Conservation (phyloP, 2,329 filamentous ascomycete genomes). For the Sclerotiophoma versabilis region DNA sequence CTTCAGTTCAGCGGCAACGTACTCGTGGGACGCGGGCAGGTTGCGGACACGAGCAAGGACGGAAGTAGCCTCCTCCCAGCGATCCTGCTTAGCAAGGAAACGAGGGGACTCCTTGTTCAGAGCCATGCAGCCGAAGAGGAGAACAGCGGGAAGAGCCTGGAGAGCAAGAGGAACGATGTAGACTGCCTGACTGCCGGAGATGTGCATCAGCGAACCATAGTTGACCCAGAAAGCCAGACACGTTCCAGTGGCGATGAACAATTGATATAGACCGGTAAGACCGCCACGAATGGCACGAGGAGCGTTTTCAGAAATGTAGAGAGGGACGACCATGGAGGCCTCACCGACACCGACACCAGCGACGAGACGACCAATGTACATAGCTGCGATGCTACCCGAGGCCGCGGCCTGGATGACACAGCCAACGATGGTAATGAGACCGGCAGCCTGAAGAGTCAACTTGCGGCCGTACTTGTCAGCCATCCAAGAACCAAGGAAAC, state of each 20-base stretch:
- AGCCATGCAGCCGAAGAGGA: constrained; percentile 67
- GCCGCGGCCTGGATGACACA: constrained; percentile 70
- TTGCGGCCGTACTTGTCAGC: constrained; percentile 65
- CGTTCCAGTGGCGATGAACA: constrained; percentile 62
- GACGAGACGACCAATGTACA: constrained; percentile 70
- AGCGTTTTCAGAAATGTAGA: constrained; percentile 68
- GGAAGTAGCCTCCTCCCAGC: constrained; percentile 68
- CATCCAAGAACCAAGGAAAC: constrained; percentile 63
- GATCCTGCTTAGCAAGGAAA: constrained; percentile 71
- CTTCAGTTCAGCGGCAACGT: constrained; percentile 47
- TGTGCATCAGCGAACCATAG: constrained; percentile 58
- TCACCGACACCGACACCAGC: constrained; percentile 61
- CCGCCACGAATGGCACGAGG: constrained; percentile 66
- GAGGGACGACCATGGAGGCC: constrained; percentile 65
- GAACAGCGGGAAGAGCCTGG: constrained; percentile 68
- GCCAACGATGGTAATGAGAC: constrained; percentile 65
- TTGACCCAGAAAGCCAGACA: constrained; percentile 64
- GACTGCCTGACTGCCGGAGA: constrained; percentile 57
- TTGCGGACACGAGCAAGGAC: constrained; percentile 66
- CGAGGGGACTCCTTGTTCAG: constrained; percentile 71
- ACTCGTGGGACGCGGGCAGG: constrained; percentile 50
- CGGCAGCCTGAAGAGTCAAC: constrained; percentile 62
- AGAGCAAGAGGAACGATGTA: constrained; percentile 70
- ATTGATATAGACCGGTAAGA: constrained; percentile 67
- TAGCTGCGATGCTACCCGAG: constrained; percentile 65